Evolutionary conservation across 2,329 filamentous ascomycete species (phyloP).

Genomic region (Penicillium glabrum): DNA sequence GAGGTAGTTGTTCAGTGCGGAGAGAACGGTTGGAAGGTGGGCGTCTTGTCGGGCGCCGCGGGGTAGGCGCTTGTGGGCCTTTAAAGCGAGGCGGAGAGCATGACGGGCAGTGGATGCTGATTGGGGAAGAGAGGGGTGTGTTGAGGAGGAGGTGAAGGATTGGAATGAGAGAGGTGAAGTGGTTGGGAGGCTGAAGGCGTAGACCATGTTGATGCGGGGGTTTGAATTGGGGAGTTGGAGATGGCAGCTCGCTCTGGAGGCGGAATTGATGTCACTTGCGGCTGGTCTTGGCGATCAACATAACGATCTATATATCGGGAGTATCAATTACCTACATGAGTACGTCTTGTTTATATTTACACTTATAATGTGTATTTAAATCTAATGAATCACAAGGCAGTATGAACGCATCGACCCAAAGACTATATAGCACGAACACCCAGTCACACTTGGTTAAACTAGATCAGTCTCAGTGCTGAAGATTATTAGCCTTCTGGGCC

Average conservation of each 20-base stretch:
- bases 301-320: background rate
- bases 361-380: background rate
- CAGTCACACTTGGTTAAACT: background rate
- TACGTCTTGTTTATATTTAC: background rate
- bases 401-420: too few relatives aligned
- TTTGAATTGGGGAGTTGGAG: slow-evolving; percentile 13
- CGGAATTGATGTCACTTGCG: slow-evolving; percentile 1
- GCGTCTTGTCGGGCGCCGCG: slow-evolving; percentile 64
- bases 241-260: slow-evolving; percentile 4
- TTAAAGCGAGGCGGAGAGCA: slow-evolving; percentile 78
- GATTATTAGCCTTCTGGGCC: too few relatives aligned
- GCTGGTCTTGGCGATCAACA: background rate
- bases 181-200: slow-evolving; percentile 82
- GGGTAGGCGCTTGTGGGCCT: slow-evolving; percentile 85
- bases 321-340: background rate
- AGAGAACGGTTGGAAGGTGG: slow-evolving; percentile 68
- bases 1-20: slow-evolving; percentile 72
- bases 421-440: background rate
- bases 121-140: slow-evolving; percentile 85
- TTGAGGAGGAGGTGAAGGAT: slow-evolving; percentile 71
- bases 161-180: slow-evolving; percentile 85
- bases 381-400: too few relatives aligned
- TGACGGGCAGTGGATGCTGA: slow-evolving; percentile 80
- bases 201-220: slow-evolving; percentile 67
- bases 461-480: too few relatives aligned